These are phyloP conservation scores for Suhomyces sp. DNA, from an alignment of 805 yeast genomes.

Conservation along the genomic window DNA sequence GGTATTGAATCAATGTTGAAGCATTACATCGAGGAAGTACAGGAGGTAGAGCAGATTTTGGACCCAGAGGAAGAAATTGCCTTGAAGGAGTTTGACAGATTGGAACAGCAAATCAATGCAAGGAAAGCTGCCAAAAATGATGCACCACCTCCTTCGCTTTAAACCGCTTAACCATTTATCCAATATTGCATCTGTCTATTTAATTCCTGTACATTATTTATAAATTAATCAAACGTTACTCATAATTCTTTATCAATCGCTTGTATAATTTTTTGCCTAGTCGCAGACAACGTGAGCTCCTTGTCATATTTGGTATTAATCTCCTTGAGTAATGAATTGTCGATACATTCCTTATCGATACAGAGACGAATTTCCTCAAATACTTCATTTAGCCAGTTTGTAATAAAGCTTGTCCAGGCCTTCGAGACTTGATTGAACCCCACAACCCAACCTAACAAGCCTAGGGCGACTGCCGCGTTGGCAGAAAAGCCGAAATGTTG, in stretches of 20 bases:
- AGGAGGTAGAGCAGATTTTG: constrained; percentile 80
- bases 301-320: constrained; percentile 24
- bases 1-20: constrained; percentile 97
- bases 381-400: constrained; percentile 26
- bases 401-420: constrained; percentile 30
- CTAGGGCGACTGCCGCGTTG: constrained; percentile 33
- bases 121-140: constrained; percentile 13
- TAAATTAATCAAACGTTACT: background rate
- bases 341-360: constrained; percentile 34
- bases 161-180: background rate
- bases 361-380: constrained; percentile 37
- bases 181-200: constrained; percentile 1
- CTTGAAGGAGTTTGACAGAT: constrained; percentile 76
- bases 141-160: constrained; percentile 25
- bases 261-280: constrained; percentile 6
- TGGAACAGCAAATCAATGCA: constrained; percentile 51
- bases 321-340: constrained; percentile 36
- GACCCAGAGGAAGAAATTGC: constrained; percentile 78
- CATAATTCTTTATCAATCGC: constrained; percentile 1
- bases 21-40: constrained; percentile 95
- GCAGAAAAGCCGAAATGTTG: constrained; percentile 31
- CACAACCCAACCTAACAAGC: constrained; percentile 35
- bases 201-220: constrained; percentile 3
- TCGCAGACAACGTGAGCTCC: constrained; percentile 7
- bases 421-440: constrained; percentile 43